A percentile compares a stretch with the other conserved stretches of the same genome.
These are phyloP conservation scores for Trichodelitschia bisporula DNA, from an alignment of 495 filamentous ascomycete species.

Conservation along the genomic window DNA sequence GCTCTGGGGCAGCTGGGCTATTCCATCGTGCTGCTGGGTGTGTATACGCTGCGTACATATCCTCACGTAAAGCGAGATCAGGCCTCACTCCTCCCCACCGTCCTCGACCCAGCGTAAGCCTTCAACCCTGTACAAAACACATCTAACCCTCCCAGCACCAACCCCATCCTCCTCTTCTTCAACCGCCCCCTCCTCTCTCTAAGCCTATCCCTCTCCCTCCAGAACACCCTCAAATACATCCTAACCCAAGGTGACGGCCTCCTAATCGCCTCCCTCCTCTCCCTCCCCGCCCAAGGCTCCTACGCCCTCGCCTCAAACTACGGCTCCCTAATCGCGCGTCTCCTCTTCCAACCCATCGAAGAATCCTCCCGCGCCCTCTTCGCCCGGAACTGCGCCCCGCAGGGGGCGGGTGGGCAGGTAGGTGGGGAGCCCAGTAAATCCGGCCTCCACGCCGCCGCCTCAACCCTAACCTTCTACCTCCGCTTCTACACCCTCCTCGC, in stretches of 20 bases:
- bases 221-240: conserved; percentile 70
- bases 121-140: neutral
- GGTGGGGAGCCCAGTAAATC: conserved; percentile 8
- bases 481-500: conserved; percentile 42
- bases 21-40: conserved; percentile 34
- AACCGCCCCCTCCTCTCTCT: conserved; percentile 39
- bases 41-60: conserved; percentile 25
- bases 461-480: conserved; percentile 26
- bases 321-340: conserved; percentile 66
- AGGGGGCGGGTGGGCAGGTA: too few species aligned
- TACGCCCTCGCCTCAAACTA: conserved; percentile 91
- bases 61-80: conserved; percentile 5
- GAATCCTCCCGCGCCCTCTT: conserved; percentile 77
- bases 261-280: conserved; percentile 51
- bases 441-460: conserved; percentile 15
- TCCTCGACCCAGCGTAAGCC: conserved; percentile 23
- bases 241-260: conserved; percentile 87
- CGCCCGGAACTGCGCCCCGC: conserved; percentile 30
- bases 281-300: conserved; percentile 61
- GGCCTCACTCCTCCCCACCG: conserved; percentile 18
- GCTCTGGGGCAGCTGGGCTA: conserved; percentile 70
- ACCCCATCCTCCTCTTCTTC: conserved; percentile 36
- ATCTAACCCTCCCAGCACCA: too few species aligned
- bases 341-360: conserved; percentile 87
- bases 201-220: conserved; percentile 56